A percentile compares a stretch with the other conserved stretches of the same genome.
Evolutionary conservation across 192 early-diverging fungal species (phyloP).

Genomic region (Borealophlyctis nickersoniae): DNA sequence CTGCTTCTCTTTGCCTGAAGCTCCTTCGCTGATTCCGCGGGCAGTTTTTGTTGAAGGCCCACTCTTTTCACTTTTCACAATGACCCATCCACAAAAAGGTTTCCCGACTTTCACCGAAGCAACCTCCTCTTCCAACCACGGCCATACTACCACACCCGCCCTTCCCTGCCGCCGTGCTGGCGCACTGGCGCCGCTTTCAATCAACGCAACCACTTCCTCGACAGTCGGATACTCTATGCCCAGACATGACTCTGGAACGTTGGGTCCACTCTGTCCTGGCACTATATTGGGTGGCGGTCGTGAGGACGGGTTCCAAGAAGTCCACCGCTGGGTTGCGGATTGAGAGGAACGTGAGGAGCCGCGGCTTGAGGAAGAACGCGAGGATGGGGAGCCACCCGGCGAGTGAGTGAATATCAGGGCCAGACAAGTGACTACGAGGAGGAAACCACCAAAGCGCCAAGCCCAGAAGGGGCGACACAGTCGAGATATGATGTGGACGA

Average conservation of each 20-base stretch:
- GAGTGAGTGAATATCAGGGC: background rate
- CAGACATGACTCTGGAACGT: background rate
- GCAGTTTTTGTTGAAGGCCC: background rate
- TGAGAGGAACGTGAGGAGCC: background rate
- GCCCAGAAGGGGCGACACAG: constrained; percentile 11
- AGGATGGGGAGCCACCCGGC: no score
- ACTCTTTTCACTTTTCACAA: constrained; percentile 9
- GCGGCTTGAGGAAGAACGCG: background rate
- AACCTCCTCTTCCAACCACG: constrained; percentile 2
- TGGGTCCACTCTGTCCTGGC: background rate
- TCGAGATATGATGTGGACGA: background rate
- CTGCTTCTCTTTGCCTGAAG: background rate
- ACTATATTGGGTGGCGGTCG: background rate
- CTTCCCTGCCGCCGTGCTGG: background rate
- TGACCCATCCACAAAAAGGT: constrained; percentile 16
- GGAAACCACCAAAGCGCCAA: background rate
- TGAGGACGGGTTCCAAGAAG: constrained; percentile 9
- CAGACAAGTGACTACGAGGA: background rate
- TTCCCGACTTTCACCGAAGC: background rate
- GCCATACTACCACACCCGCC: constrained; percentile 10
- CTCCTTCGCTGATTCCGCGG: background rate
- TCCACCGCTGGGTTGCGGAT: constrained; percentile 12
- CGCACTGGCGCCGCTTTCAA: background rate
- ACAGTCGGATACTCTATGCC: background rate
- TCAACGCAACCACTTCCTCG: background rate